Evolutionary conservation across 2,329 filamentous ascomycete genomes (phyloP), one percentile per base, ranked within the genome.

Genomic region (Penicillium decumbens): DNA sequence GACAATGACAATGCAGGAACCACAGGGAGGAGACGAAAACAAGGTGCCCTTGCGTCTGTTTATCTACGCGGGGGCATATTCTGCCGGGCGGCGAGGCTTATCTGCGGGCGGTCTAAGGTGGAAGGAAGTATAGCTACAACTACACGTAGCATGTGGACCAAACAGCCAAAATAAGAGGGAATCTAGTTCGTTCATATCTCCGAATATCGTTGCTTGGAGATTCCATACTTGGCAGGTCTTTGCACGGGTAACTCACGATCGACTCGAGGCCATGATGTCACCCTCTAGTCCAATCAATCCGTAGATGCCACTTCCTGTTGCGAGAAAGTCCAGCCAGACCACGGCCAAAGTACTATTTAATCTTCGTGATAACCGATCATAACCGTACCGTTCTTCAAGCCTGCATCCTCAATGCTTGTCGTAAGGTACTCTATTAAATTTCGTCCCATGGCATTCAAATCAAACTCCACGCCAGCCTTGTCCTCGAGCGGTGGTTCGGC

Each of bases 311-410:
- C n/a, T 18, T 8, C 18, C 15, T 10, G 15, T 12, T 35, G 33
- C 33, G 8, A 35, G 33, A 8, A 37, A 37, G 33, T 29, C 12
- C 8, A 7, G n/a, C n/a, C 25, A 24, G 29, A 30, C 40, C 15
- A 27, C 18, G 18, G n/a, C 27, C n/a, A 32, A 20, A 15, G 35
- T 9, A 9, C 27, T 20, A 0, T 35, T 60, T 66, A 75, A 9
- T 80, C 77, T 68, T 88, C 85, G 49, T 88, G 71, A 64, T 90
- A 95, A 69, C 96, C 93, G 59, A 98, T 85, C 89, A 96, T 96
- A 6, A 98, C 86, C 0, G 90, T 95, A 3, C 87, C 90, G 65
- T 95, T 92, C 76, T 93, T 95, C 61, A 98, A 71, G 0, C 91
- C 89, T 0, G 87, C 89, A 64, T 89, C 85, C 58, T 82, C 82